These are phyloP conservation scores for Takakia lepidozioides DNA, from an alignment of 225 moss, liverwort and hornwort genomes.

Conservation along the genomic window DNA sequence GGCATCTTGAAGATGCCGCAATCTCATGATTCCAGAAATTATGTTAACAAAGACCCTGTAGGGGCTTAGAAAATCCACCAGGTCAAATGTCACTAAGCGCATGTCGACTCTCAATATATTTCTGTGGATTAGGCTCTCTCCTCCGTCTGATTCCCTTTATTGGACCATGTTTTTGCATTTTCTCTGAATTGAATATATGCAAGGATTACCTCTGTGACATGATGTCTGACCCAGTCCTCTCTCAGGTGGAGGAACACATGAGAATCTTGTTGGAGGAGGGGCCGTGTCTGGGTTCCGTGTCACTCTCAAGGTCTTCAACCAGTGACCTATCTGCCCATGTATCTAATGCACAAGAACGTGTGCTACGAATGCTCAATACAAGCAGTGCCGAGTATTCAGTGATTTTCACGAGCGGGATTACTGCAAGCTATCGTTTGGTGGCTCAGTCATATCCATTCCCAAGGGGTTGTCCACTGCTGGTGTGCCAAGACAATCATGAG, in stretches of 20 bases:
- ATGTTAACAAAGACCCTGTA: too few species aligned
- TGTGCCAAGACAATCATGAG: conserved; percentile 81
- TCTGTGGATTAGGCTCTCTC: too few species aligned
- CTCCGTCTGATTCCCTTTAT: too few species aligned
- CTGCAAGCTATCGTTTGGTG: conserved; percentile 44
- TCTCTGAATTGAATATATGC: too few species aligned
- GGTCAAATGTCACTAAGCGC: too few species aligned
- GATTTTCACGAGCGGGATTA: conserved; percentile 70
- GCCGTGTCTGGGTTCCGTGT: conserved; percentile 42
- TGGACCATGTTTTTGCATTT: too few species aligned
- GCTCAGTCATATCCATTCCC: conserved; percentile 66
- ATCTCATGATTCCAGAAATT: too few species aligned
- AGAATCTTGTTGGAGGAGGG: conserved; percentile 63
- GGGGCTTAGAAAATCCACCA: too few species aligned
- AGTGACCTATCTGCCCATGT: conserved; percentile 40
- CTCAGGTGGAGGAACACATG: conserved; percentile 70
- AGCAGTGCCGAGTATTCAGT: conserved; percentile 48
- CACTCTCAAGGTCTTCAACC: conserved; percentile 13
- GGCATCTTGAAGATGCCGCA: too few species aligned
- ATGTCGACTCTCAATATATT: too few species aligned
- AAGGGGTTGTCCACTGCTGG: conserved; percentile 52
- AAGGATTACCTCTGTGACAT: too few species aligned
- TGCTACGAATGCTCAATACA: conserved; percentile 66
- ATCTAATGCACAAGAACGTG: conserved; percentile 48
- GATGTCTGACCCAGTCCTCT: conserved; percentile 1